These are phyloP conservation scores for Ceratocystis papillata DNA, from an alignment of 2,329 filamentous ascomycete species.

Conservation along the genomic window DNA sequence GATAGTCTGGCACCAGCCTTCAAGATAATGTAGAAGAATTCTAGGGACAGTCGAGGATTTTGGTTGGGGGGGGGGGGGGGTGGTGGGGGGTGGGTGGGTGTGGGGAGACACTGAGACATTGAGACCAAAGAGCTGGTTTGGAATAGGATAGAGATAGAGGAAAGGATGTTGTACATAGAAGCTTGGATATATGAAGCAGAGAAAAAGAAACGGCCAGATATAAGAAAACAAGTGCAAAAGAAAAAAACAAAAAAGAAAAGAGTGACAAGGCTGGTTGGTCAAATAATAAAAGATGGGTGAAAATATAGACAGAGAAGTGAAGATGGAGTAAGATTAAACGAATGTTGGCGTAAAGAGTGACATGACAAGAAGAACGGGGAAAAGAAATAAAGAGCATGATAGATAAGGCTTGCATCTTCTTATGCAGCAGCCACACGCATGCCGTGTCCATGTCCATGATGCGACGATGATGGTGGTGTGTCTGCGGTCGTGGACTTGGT, in stretches of 20 bases:
- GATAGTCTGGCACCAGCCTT: background rate
- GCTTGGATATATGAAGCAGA: background rate
- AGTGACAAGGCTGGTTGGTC: background rate
- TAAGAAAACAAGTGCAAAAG: too few species aligned
- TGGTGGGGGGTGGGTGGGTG: background rate
- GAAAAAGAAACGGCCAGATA: background rate
- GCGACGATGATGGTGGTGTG: background rate
- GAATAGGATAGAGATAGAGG: background rate
- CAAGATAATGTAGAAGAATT: background rate
- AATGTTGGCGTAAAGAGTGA: constrained; percentile 10
- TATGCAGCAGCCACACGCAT: constrained; percentile 1
- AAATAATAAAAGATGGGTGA: background rate
- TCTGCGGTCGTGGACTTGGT: background rate
- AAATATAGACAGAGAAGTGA: constrained; percentile 15
- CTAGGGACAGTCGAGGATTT: background rate
- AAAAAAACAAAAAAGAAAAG: background rate
- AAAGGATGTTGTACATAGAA: constrained; percentile 2
- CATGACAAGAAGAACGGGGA: constrained; percentile 8
- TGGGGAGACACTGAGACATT: background rate
- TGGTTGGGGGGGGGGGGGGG: background rate
- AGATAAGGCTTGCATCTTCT: background rate
- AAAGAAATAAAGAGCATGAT: constrained; percentile 4
- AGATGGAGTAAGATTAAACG: constrained; percentile 2
- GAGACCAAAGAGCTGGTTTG: background rate
- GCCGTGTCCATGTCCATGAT: constrained; percentile 4